Base-by-base conservation (phyloP, 352 stramenopile genomes). In the Phytophthora macrochlamydospora region DNA sequence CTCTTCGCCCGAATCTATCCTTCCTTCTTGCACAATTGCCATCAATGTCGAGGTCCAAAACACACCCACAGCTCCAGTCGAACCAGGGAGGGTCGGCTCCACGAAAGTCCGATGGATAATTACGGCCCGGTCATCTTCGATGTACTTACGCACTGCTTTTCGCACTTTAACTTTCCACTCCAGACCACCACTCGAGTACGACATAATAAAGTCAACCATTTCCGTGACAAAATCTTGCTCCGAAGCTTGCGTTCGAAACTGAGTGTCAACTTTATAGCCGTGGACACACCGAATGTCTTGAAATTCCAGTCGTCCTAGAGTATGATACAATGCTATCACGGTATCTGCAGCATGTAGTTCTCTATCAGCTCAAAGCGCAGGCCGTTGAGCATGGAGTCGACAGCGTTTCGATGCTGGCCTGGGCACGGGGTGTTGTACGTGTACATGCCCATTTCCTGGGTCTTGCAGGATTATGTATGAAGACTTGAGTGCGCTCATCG, bases 311-410 rank as follows among this genome's bases (percentile, higher is more conserved):
- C 61, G 32, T 8, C 44, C 55, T 4, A 66, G 13, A 42, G 57
- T 40, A 7, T n/a, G 14, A 29, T 12, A 56, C 4, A 60, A 54
- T 1, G 42, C 44, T 4, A 43, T 65, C 14, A 14, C 44, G 1
- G 64, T 59, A 14, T 52, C 50, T 6, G 9, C 28, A 7, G 12
- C 9, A 63, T 3, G n/a, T 60, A 61, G 18, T 46, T 43, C 11
- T 69, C 35, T n/a, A 58, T 54, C 2, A 73, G 51, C 18, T 76
- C 64, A 13, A 72, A 52, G 13, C 76, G 56, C 11, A 68, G 29
- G 4, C 62, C 63, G 18, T 62, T 71, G 2, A 59, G 13, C 2
- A 42, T 43, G 30, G 3, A 54, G 56, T 51, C 52, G 12, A 5
- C 56, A 52, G 11, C 43, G 7, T 65, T 62, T 0, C 65, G 60